Conservation (phyloP, 2,329 filamentous ascomycete species). For the Trichoderma simmonsii region DNA sequence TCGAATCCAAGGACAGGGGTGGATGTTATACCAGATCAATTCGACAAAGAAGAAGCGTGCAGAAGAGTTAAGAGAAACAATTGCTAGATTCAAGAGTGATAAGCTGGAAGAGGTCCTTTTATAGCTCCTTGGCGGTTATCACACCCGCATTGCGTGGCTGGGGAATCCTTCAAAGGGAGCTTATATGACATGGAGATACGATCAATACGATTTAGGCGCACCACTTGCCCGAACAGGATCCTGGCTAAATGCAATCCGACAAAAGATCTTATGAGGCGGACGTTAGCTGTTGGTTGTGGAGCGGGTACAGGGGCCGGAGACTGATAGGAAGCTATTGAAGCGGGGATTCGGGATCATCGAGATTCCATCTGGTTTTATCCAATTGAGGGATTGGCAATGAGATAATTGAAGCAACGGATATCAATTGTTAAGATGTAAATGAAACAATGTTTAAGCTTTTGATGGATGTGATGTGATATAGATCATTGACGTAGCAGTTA, state of each 20-base stretch:
- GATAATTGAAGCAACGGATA: background rate
- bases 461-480: too few relatives aligned
- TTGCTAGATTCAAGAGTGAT: background rate
- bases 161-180: background rate
- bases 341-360: background rate
- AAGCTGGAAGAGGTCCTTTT: background rate
- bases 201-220: background rate
- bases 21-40: background rate
- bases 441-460: background rate
- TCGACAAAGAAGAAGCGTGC: background rate
- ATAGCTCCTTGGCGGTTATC: background rate
- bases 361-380: background rate
- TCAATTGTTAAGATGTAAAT: background rate
- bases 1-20: too few relatives aligned
- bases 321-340: background rate
- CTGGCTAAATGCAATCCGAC: slow-evolving; percentile 1
- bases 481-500: background rate
- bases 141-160: background rate
- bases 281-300: background rate
- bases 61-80: background rate
- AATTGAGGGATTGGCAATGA: background rate
- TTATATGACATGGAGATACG: background rate
- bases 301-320: background rate
- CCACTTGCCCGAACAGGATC: background rate
- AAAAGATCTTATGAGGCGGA: background rate